A percentile compares a stretch with the other conserved stretches of the same genome.
phyloP scores from a whole-genome alignment of 1,284 basidiomycete species.

The Ceratobasidium sp. region DNA sequence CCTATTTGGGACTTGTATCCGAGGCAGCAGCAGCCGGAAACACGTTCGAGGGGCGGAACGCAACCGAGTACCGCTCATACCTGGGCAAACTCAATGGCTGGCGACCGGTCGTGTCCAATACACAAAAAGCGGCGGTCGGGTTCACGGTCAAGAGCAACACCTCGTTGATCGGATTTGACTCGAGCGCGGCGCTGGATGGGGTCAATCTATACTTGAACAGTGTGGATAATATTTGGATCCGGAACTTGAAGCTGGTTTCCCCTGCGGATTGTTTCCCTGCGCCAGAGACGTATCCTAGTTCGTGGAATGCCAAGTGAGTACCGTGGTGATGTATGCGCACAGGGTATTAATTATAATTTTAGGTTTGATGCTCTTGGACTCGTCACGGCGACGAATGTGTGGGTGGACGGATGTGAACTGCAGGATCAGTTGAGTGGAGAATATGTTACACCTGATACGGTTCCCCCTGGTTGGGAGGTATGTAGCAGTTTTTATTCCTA shows the following conservation, averaged over 20 bases:
- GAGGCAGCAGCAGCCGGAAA: constrained; percentile 12
- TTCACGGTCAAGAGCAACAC: constrained; percentile 17
- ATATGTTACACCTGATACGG: constrained; percentile 17
- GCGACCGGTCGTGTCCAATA: constrained; percentile 27
- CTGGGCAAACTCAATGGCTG: constrained; percentile 15
- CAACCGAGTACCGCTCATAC: constrained; percentile 18
- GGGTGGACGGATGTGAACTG: constrained; percentile 29
- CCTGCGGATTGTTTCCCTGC: constrained; percentile 35
- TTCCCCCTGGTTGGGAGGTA: constrained; percentile 33
- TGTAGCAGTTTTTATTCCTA: neutral
- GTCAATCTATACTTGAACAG: constrained; percentile 28
- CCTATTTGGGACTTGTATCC: neutral
- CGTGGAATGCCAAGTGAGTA: constrained; percentile 35
- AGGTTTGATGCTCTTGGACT: constrained; percentile 31
- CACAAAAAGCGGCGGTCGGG: constrained; percentile 27
- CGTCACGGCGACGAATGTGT: constrained; percentile 33
- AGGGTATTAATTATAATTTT: neutral
- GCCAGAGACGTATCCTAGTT: constrained; percentile 29
- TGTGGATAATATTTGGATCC: constrained; percentile 32
- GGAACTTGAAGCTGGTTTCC: constrained; percentile 27
- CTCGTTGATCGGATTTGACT: constrained; percentile 19
- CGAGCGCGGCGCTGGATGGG: constrained; percentile 17
- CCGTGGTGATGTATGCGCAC: neutral
- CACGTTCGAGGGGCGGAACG: neutral
- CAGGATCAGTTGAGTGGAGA: constrained; percentile 32